Evolutionary conservation across 1,284 basidiomycete species (phyloP), one percentile per base, ranked within the genome.

Genomic region (Pseudozyma flocculosa): DNA sequence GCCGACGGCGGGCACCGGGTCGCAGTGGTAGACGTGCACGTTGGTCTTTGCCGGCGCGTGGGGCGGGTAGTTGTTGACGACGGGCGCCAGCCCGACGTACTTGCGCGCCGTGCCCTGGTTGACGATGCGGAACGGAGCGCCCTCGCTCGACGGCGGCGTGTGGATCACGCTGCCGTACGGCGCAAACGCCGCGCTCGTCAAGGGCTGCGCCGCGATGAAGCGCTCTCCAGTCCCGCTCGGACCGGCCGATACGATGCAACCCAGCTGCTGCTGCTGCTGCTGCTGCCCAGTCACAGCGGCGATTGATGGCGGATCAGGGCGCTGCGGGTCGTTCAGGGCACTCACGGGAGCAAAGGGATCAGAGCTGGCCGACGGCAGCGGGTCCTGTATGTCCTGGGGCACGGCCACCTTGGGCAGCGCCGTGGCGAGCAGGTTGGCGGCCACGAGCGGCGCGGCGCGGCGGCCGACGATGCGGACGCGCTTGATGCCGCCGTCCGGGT

Each of bases 401-500:
- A 79, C 42, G 26, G 61, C n/a, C 39, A 50, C 26, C 10, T 38
- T 40, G 26, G 73, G 48, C 40, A 70, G 44, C 1, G 46, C 22
- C 45, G 54, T 17, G 23, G 48, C 29, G 30, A 50, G 10, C 44
- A 55, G 41, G 37, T 67, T 21, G 37, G 60, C 43, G 15, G 57
- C 40, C 21, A 47, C 38, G 26, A 70, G 40, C 4, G 70, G 51
- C 22, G 55, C 61, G 2, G 81, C 81, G 51, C 83, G 84, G 50
- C 84, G 83, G 15, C 94, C 94, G 55, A 87, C 82, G 43, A 97
- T 78, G 45, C 94, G 85, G 21, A 98, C 81, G 11, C 94, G 86
- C 81, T 98, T 98, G 76, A 97, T 82, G 21, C 94, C 94, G 43
- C 94, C 94, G 76, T 99, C 94, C 4, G 94, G 94, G 78, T 89